Evolutionary conservation across 2,329 filamentous ascomycete species (phyloP).

Genomic region (Fonsecaea erecta): DNA sequence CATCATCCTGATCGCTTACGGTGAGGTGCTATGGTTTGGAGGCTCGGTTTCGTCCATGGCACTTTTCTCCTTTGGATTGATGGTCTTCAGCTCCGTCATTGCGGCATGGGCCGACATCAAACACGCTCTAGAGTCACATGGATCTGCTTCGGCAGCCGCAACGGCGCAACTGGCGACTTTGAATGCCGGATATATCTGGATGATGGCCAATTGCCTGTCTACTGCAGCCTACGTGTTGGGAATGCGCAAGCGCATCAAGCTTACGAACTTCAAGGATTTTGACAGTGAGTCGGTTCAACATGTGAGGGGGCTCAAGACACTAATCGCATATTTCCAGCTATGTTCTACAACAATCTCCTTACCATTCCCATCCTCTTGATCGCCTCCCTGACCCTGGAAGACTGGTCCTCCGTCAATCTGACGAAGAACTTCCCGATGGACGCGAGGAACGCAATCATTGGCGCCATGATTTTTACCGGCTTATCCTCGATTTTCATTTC

Average conservation of each 20-base stretch:
- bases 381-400: constrained; percentile 80
- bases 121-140: constrained; percentile 72
- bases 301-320: constrained; percentile 23
- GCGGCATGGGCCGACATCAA: constrained; percentile 98
- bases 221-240: constrained; percentile 85
- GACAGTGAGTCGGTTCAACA: constrained; percentile 72
- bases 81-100: constrained; percentile 92
- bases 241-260: constrained; percentile 98
- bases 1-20: constrained; percentile 97
- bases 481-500: constrained; percentile 95
- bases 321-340: constrained; percentile 65
- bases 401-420: constrained; percentile 89
- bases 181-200: constrained; percentile 96
- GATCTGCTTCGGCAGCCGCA: constrained; percentile 60
- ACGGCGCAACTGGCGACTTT: constrained; percentile 81
- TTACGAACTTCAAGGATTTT: constrained; percentile 99
- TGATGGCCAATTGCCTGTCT: constrained; percentile 95
- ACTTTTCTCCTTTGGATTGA: constrained; percentile 91
- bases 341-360: constrained; percentile 99
- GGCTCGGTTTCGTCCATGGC: constrained; percentile 86
- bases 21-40: constrained; percentile 97
- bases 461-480: constrained; percentile 93
- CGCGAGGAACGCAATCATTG: constrained; percentile 75
- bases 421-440: constrained; percentile 84
- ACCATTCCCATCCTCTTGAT: constrained; percentile 89